Conservation (phyloP, 306 rosid genomes). For the Fagus sylvatica region DNA sequence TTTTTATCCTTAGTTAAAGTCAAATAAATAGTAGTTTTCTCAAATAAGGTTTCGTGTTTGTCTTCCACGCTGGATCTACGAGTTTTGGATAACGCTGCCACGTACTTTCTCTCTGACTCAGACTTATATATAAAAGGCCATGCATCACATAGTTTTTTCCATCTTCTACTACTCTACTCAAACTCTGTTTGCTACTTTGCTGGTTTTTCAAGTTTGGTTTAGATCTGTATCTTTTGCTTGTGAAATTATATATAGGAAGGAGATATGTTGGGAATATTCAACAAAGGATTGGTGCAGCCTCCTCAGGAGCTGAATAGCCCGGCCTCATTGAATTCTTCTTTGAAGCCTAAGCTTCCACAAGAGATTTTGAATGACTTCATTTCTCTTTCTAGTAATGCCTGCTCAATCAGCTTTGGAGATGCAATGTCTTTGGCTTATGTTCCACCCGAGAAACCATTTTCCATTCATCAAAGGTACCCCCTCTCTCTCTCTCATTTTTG, state of each 20-base stretch:
- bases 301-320: conserved; percentile 93
- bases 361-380: conserved; percentile 57
- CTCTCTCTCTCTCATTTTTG: not conserved
- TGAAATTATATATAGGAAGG: not conserved
- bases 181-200: not conserved
- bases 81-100: conserved; percentile 65
- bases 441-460: conserved; percentile 32
- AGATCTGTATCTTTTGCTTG: not conserved
- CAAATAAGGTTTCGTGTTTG: no score
- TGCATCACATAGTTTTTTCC: not conserved
- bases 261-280: conserved; percentile 86
- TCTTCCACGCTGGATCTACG: not conserved
- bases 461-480: conserved; percentile 45
- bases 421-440: conserved; percentile 56
- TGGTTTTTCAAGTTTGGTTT: not conserved
- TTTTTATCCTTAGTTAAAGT: no score
- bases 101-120: conserved; percentile 26
- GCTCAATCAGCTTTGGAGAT: conserved; percentile 57
- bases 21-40: no score
- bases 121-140: conserved; percentile 24
- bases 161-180: not conserved
- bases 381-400: conserved; percentile 42
- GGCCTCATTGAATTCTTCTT: conserved; percentile 39
- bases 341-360: conserved; percentile 50
- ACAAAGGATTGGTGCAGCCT: conserved; percentile 66